A percentile compares a stretch with the other conserved stretches of the same genome.
Conservation (phyloP, 176 grass and related monocot species). For the Bonia amplexicaulis region DNA sequence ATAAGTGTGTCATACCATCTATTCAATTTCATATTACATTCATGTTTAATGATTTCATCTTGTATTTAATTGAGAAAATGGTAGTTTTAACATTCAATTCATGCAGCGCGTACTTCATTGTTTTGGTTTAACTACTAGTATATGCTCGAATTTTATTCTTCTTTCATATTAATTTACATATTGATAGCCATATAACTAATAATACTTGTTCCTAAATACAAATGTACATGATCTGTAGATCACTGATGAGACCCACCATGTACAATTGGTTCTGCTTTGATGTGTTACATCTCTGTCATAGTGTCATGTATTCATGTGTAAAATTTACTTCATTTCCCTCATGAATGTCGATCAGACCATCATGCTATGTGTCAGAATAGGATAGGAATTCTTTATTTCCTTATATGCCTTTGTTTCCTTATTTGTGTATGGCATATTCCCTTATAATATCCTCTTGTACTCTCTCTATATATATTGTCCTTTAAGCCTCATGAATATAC, state of each 20-base stretch:
- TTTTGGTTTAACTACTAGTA: neutral
- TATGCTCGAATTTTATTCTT: neutral
- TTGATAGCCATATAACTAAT: neutral
- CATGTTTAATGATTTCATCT: constrained; percentile 14
- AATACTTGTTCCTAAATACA: neutral
- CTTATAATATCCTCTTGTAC: too few relatives aligned
- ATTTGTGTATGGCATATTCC: too few relatives aligned
- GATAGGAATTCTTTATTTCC: too few relatives aligned
- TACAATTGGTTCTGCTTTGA: neutral
- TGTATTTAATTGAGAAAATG: constrained; percentile 18
- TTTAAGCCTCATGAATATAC: too few relatives aligned
- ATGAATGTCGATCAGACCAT: neutral
- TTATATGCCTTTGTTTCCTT: too few relatives aligned
- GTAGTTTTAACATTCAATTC: constrained; percentile 14
- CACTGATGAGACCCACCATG: neutral
- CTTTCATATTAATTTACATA: neutral
- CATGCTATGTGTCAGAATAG: neutral
- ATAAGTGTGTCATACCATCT: neutral
- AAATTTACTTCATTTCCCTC: neutral
- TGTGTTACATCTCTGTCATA: neutral
- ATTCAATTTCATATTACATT: neutral
- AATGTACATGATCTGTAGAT: neutral
- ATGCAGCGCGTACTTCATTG: neutral
- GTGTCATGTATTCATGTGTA: neutral
- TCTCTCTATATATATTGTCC: too few relatives aligned